Evolutionary conservation across 768 basidiomycete species (phyloP), one percentile per base, ranked within the genome.

Genomic region (Leccinum variicolor): DNA sequence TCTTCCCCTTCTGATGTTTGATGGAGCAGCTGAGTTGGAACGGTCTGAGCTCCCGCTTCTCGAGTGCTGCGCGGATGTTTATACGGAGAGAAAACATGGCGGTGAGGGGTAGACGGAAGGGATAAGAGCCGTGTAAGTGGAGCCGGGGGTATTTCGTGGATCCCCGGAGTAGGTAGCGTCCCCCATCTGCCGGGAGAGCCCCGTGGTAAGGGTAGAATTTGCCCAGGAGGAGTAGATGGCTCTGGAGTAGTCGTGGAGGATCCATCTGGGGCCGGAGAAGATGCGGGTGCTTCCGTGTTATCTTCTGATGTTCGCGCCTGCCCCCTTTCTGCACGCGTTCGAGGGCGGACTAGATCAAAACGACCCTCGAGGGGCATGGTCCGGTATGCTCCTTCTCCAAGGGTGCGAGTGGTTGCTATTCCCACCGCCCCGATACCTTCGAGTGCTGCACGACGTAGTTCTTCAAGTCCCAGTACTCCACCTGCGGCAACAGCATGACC

Each of bases 321-420:
- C 33, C 50, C 58, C 57, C 25, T 65, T 53, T 71, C 67, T 14
- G 58, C 68, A 53, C 58, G 68, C 23, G 64, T 66, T 48, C 54
- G 62, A 29, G 73, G 71, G 55, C 87, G 84, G 79, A 97, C 89
- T 64, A 98, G 77, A 68, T 96, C 93, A 55, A 95, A 79, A 49
- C 94, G 86, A 6, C 94, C 94, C 57, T 92, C 89, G 21, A 97
- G 77, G 15, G 95, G 95, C 74, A 98, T 73, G 52, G 82, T 87
- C 55, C 77, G 79, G 69, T 97, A 98, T 61, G 85, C 81, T 33
- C 91, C 92, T 67, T 89, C 83, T 6, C 80, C 80, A 14, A 64
- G 41, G 26, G 63, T 53, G 17, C 55, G 62, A 50, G 55, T 48
- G 28, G 36, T 23, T 17, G 54, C 41, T 3, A 61, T 50, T 29